Base-by-base conservation (phyloP, 352 stramenopile species). In the Elongisporangium undulatum region DNA sequence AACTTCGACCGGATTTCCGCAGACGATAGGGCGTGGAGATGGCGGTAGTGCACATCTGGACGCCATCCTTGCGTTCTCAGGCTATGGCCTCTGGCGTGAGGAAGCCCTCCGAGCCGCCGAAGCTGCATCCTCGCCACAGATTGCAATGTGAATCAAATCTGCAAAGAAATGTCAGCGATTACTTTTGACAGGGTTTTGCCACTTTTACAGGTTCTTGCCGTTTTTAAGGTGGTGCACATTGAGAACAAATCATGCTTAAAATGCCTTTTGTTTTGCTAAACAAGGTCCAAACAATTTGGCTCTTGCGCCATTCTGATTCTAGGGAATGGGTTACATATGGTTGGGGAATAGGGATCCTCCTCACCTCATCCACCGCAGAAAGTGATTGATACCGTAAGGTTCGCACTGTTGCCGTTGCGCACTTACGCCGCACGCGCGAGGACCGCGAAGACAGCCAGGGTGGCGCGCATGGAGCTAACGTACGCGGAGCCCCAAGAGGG, bases 1-100 rank as follows among this genome's bases (percentile, higher is more conserved):
- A 94, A 94, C 20, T 62, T 60, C 19, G 64, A 62, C 24, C 78
- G 77, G 16, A 91, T 63, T 59, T 86, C 77, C 1, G 50, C 53
- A 2, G 75, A 77, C 0, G 77, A 61, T 6, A 82, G 53, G 9
- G 67, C 69, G n/a, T 86, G 79, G 65, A 86, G 13, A 3, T 22
- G 19, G n/a, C 77, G 74, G 5, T 26, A 26, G 0, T 63, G 53
- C 9, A 34, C 15, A 41, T n/a, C 34, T 5, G 16, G 34, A 45
- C 13, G 9, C 34, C 34, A 45, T 45, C 34, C 34, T 45, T 16
- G 10, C 12, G 34, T 2, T 12, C 12, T 45, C 0, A 17, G 34
- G 34, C 34, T 45, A 45, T 17, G 34, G 34, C 34, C 34, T 45
- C 13, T 45, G 34, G 34, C 13, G 26, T 38, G 26, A 38, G 26